Conservation (phyloP, 1,284 basidiomycete species). For the Melampsora occidentalis region DNA sequence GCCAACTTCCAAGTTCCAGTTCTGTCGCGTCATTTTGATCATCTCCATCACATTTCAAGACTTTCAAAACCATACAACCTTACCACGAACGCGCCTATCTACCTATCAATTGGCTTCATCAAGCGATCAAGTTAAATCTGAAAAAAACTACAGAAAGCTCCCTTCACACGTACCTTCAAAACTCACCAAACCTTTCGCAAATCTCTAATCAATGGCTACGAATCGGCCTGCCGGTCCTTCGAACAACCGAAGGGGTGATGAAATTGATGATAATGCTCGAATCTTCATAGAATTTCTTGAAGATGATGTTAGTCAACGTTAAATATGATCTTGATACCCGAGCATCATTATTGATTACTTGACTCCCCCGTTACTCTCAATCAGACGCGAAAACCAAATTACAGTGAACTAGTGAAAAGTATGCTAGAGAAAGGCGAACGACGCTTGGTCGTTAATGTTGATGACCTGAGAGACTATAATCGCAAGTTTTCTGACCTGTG, state of each 20-base stretch:
- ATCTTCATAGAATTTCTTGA: slow-evolving; percentile 84
- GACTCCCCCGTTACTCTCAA: slow-evolving; percentile 21
- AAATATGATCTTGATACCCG: slow-evolving; percentile 16
- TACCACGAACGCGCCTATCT: no score
- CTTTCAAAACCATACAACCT: no score
- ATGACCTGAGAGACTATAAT: slow-evolving; percentile 91
- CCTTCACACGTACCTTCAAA: no score
- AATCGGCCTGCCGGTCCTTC: slow-evolving; percentile 6
- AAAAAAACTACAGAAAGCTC: no score
- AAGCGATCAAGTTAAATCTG: no score
- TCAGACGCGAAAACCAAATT: slow-evolving; percentile 61
- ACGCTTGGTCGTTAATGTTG: slow-evolving; percentile 90
- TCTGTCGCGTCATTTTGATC: no score
- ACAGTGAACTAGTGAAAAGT: slow-evolving; percentile 77
- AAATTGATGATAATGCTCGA: slow-evolving; percentile 54
- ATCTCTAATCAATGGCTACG: slow-evolving; percentile 1
- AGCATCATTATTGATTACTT: slow-evolving; percentile 44
- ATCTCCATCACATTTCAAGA: no score
- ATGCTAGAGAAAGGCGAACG: slow-evolving; percentile 82
- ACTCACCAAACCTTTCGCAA: no score
- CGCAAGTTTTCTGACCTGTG: slow-evolving; percentile 65
- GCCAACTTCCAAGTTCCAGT: no score
- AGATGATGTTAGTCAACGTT: slow-evolving; percentile 62
- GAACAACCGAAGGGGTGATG: not conserved
- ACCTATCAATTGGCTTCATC: no score